Conservation (phyloP, 2,329 filamentous ascomycete species). For the Botrytis fabae region DNA sequence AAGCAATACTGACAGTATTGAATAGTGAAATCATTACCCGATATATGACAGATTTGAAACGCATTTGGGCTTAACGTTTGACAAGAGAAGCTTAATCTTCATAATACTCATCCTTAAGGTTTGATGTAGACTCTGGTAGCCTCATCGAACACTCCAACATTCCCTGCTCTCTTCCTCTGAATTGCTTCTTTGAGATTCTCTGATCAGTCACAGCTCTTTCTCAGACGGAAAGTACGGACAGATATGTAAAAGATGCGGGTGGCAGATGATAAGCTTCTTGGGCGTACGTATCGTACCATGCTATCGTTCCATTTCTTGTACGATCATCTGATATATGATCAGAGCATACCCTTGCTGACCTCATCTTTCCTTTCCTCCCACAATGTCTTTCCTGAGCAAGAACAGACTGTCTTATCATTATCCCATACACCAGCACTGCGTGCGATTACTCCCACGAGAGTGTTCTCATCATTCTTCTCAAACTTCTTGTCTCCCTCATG, state of each 20-base stretch:
- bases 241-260: background rate
- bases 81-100: constrained; percentile 23
- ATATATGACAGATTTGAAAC: constrained; percentile 26
- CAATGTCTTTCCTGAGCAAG: constrained; percentile 94
- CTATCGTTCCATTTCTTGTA: constrained; percentile 28
- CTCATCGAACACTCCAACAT: constrained; percentile 5
- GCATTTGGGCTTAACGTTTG: constrained; percentile 34
- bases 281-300: constrained; percentile 6
- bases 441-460: constrained; percentile 89
- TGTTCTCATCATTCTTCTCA: constrained; percentile 76
- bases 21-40: background rate
- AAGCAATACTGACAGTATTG: background rate
- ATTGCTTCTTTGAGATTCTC: constrained; percentile 25
- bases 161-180: constrained; percentile 24
- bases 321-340: constrained; percentile 41
- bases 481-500: constrained; percentile 59
- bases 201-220: background rate
- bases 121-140: constrained; percentile 16
- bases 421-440: constrained; percentile 98
- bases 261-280: constrained; percentile 4
- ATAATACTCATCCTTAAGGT: constrained; percentile 22
- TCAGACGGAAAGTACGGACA: constrained; percentile 9
- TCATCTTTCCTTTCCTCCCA: constrained; percentile 97
- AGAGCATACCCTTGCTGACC: constrained; percentile 87
- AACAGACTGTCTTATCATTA: constrained; percentile 97